phyloP scores from a whole-genome alignment of 208 protist genomes.

The Crithidia brevicula region DNA sequence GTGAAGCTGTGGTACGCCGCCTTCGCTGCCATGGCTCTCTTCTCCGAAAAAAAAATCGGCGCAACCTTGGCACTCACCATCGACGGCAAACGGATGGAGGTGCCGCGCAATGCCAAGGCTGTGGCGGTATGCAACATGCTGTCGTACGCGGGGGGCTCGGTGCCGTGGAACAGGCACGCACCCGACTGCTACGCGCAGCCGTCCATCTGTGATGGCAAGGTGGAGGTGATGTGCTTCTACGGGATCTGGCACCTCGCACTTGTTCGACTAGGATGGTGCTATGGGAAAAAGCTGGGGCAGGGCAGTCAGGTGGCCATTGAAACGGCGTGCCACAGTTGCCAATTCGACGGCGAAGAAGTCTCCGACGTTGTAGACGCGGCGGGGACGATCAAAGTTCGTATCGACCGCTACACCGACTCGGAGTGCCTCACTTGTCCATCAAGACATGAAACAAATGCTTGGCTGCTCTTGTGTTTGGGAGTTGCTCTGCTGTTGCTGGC shows the following conservation, averaged over 20 bases:
- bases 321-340: constrained; percentile 28
- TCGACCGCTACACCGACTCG: constrained; percentile 12
- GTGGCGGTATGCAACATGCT: constrained; percentile 64
- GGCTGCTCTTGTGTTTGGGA: background rate
- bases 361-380: background rate
- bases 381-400: constrained; percentile 3
- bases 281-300: constrained; percentile 55
- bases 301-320: constrained; percentile 39
- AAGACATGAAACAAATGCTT: constrained; percentile 10
- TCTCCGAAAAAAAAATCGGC: constrained; percentile 31
- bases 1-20: constrained; percentile 73
- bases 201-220: constrained; percentile 40
- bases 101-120: constrained; percentile 52
- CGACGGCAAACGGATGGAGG: constrained; percentile 30
- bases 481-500: background rate
- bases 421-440: constrained; percentile 23
- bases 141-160: constrained; percentile 59
- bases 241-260: constrained; percentile 66
- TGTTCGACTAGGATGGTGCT: constrained; percentile 47
- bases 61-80: constrained; percentile 25
- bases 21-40: constrained; percentile 45
- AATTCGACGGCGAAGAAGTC: constrained; percentile 65
- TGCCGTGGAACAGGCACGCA: constrained; percentile 44
- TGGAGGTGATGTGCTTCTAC: constrained; percentile 53
- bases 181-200: constrained; percentile 23